Base-by-base conservation (phyloP, 2,329 filamentous ascomycete genomes). In the Trichoderma hamatum region DNA sequence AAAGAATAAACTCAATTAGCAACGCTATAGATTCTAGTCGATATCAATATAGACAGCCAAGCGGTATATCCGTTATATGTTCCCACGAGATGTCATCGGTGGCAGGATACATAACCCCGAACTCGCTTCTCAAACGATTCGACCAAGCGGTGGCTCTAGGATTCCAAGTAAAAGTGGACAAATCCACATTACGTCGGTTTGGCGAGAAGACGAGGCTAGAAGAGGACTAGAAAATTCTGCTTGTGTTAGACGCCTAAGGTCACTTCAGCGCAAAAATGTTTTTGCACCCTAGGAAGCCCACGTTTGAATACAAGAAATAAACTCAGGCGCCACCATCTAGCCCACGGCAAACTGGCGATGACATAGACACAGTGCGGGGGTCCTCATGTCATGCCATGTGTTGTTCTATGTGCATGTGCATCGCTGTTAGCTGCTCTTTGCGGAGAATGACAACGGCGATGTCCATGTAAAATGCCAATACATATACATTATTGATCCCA, bases 201-300 rank as follows among this genome's bases (percentile, higher is more conserved):
- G n/a, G 46, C 21, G 46, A 62, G 13, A 43, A 24, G 49, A 39
- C 24, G 36, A 51, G 26, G 54, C 64, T 67, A 67, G 64, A 67
- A 67, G 39, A 32, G 6, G 36, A 67, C 64, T 67, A 67, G 54
- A 67, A 59, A 67, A 67, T 58, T 67, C 64, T 51, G 54, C 64
- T 28, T 34, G 34, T 26, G 39, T 30, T 26, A 34, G 39, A 51
- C 14, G n/a, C 21, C 61, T 28, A 49, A 36, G 21, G 26, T 32
- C 54, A 67, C 46, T 43, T 43, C 54, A 28, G 30, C 51, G 54
- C 56, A 59, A 66, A 5, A 58, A 34, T 7, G 43, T 14, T 34
- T 32, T 66, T 43, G n/a, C 52, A 26, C 36, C 34, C 51, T 26
- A 49, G 36, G 52, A 34, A 66, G 32, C 9, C 46, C 24, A 2